Base-by-base conservation (phyloP, 176 grass and related monocot genomes). In the Miscanthus lutarioriparius region DNA sequence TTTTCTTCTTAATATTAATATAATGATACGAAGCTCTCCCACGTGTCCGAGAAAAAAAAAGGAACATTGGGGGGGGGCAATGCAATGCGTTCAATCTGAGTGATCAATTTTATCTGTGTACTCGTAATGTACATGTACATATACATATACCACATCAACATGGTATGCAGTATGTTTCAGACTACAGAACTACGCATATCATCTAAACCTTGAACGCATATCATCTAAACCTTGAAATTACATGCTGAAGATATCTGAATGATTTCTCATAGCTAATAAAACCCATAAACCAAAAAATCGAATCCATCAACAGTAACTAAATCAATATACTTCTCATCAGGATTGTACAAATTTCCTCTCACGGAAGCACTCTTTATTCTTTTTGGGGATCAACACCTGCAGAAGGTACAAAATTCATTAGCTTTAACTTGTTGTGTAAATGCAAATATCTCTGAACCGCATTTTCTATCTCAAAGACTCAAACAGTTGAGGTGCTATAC, bases 261-360 rank as follows among this genome's bases (percentile, higher is more conserved):
- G 91, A 93, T 74, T 80, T 93, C 70, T 78, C 58, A 32, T 82
- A 85, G 68, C 90, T 93, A n/a, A 93, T 35, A 80, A 93, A 98
- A 51, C 87, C 91, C 83, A 92, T 98, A 70, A 98, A 98, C 96
- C 96, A 98, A 98, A 78, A 98, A 95, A 79, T 95, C 93, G 32
- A 98, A 98, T 6, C 77, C 89, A 30, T 98, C 96, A 70, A 76
- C 38, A 13, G 96, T 98, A 49, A 93, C 83, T 81, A 98, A 66
- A 75, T 93, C 89, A 19, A 93, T 81, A 49, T 98, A 95, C 83
- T 98, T 98, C 53, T 98, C 87, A 35, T 95, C 83, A 32, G 96
- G 91, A 54, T 95, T 93, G 67, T 85, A 86, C 43, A 86, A 23
- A 81, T 95, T 93, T 77, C 81, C 89, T 58, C 91, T 93, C 25